These are phyloP conservation scores for Schoenoplectus tabernaemontani DNA, from an alignment of 202 grass and related monocot genomes.

Conservation along the genomic window DNA sequence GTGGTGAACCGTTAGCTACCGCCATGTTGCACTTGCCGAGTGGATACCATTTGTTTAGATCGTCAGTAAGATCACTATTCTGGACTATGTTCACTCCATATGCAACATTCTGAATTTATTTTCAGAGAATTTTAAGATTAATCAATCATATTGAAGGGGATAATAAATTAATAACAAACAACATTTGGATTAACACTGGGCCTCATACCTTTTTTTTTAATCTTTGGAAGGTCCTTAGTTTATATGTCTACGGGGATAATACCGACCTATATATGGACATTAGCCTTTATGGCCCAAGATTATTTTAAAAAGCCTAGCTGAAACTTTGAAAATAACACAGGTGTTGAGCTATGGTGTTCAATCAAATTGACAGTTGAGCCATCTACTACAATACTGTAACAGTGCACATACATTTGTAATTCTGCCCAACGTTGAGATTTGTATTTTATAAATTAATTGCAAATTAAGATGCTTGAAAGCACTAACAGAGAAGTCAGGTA, in stretches of 20 bases:
- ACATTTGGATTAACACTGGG: neutral
- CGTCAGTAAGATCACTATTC: conserved; percentile 62
- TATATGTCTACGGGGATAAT: neutral
- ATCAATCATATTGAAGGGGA: neutral
- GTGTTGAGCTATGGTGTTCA: neutral
- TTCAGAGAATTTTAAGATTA: neutral
- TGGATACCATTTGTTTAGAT: conserved; percentile 49
- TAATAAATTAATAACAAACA: neutral
- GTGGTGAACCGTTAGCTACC: conserved; percentile 47
- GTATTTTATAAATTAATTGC: neutral
- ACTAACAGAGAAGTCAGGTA: conserved; percentile 61
- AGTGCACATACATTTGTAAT: neutral
- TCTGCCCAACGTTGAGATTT: neutral
- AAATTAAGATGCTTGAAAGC: neutral
- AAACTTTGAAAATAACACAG: neutral
- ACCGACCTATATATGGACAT: neutral
- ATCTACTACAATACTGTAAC: too few species aligned
- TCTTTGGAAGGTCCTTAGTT: neutral
- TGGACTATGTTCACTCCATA: conserved; percentile 76
- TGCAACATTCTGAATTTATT: conserved; percentile 42
- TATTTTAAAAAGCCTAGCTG: neutral
- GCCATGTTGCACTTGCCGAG: conserved; percentile 49
- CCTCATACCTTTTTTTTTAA: too few species aligned
- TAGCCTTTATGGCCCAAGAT: neutral
- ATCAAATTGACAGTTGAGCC: neutral